These are phyloP conservation scores for Spathaspora hagerdaliae DNA, from an alignment of 805 yeast species.

Conservation along the genomic window DNA sequence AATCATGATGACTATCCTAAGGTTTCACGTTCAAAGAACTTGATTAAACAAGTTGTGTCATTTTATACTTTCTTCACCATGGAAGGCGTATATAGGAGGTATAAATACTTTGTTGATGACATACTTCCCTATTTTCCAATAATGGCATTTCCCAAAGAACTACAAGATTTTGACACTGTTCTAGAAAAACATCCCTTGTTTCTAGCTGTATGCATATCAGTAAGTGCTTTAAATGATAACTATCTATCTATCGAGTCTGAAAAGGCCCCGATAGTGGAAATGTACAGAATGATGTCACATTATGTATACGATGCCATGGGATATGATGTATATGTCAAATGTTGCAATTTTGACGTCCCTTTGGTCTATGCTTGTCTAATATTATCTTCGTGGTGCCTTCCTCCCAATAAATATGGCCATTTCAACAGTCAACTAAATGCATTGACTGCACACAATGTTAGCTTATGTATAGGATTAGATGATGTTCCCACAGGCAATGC, in stretches of 20 bases:
- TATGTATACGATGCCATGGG: conserved; percentile 45
- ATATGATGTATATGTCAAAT: conserved; percentile 36
- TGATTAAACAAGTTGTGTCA: conserved; percentile 31
- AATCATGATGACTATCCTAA: conserved; percentile 11
- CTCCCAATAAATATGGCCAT: conserved; percentile 49
- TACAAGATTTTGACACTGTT: conserved; percentile 36
- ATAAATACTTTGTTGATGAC: conserved; percentile 29
- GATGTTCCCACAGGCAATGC: conserved; percentile 18
- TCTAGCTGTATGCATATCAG: conserved; percentile 41
- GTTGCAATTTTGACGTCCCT: conserved; percentile 40
- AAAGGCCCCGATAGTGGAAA: conserved; percentile 16
- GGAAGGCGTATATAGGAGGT: conserved; percentile 32
- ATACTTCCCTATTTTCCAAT: conserved; percentile 48
- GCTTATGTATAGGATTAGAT: conserved; percentile 49
- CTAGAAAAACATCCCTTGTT: conserved; percentile 41
- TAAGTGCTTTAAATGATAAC: conserved; percentile 43
- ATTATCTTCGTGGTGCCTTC: conserved; percentile 50
- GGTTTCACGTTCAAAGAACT: conserved; percentile 13
- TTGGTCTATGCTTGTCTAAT: conserved; percentile 42
- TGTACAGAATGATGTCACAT: conserved; percentile 39
- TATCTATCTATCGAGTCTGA: conserved; percentile 9
- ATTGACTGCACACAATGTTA: conserved; percentile 40
- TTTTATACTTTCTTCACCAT: conserved; percentile 26
- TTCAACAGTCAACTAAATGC: conserved; percentile 50
- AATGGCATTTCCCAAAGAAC: conserved; percentile 33